These are phyloP conservation scores for Saccharomycopsis babjevae DNA, from an alignment of 805 yeast genomes.

Conservation along the genomic window DNA sequence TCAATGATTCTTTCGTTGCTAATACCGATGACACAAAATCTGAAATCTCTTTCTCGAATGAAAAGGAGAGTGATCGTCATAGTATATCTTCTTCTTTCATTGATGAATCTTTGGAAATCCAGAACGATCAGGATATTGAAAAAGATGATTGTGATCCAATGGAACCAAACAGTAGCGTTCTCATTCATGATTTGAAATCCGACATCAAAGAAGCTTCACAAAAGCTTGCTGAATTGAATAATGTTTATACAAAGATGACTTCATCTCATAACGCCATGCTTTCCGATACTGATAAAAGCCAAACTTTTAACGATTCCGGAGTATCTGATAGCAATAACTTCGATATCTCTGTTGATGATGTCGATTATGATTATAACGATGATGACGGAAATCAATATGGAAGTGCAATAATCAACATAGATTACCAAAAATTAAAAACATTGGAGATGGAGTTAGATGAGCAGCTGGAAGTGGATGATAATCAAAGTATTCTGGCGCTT, in stretches of 20 bases:
- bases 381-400: neutral
- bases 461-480: neutral
- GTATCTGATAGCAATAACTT: neutral
- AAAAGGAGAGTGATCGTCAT: neutral
- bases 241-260: neutral
- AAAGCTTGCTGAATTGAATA: constrained; percentile 7
- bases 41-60: neutral
- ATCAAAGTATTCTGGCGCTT: neutral
- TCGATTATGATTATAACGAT: neutral
- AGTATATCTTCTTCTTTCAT: neutral
- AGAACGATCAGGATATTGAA: constrained; percentile 5
- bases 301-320: neutral
- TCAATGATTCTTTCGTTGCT: neutral
- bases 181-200: constrained; percentile 1
- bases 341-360: neutral
- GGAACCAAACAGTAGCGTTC: neutral
- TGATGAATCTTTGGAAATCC: neutral
- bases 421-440: neutral
- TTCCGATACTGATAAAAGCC: neutral
- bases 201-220: constrained; percentile 8
- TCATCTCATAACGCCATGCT: neutral
- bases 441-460: constrained; percentile 4
- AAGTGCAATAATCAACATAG: neutral
- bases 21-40: neutral
- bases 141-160: neutral